phyloP scores from a whole-genome alignment of 2,329 filamentous ascomycete genomes.

The Thielaviopsis musarum region DNA sequence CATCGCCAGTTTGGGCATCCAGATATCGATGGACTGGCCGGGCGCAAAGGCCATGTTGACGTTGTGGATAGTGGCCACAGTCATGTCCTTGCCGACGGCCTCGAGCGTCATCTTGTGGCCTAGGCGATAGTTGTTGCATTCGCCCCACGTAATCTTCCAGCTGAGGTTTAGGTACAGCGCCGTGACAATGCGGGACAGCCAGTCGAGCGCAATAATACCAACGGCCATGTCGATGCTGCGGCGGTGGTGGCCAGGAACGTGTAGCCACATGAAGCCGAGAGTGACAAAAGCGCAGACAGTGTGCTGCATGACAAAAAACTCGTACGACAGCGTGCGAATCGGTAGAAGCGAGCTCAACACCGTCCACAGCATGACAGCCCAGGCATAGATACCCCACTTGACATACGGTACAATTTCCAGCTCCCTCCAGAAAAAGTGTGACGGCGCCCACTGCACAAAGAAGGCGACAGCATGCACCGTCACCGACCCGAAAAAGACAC shows the following conservation, averaged over 20 bases:
- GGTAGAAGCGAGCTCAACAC: slow-evolving; percentile 45
- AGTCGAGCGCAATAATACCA: slow-evolving; percentile 44
- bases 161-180: slow-evolving; percentile 37
- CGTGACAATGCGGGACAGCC: slow-evolving; percentile 31
- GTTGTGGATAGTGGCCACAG: slow-evolving; percentile 41
- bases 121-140: slow-evolving; percentile 27
- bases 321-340: slow-evolving; percentile 47
- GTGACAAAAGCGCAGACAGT: slow-evolving; percentile 43
- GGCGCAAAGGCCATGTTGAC: slow-evolving; percentile 40
- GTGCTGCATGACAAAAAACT: slow-evolving; percentile 55
- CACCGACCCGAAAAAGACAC: slow-evolving; percentile 50
- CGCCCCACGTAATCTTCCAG: slow-evolving; percentile 18
- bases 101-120: slow-evolving; percentile 35
- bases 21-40: slow-evolving; percentile 44
- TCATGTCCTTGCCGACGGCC: slow-evolving; percentile 34
- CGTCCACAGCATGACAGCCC: slow-evolving; percentile 50
- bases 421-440: slow-evolving; percentile 41
- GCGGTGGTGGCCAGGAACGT: slow-evolving; percentile 41
- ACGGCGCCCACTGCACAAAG: slow-evolving; percentile 43
- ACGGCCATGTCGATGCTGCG: slow-evolving; percentile 51
- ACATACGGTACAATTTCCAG: slow-evolving; percentile 45
- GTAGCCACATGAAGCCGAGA: slow-evolving; percentile 45
- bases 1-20: slow-evolving; percentile 36
- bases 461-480: slow-evolving; percentile 56
- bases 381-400: slow-evolving; percentile 50